A percentile compares a stretch with the other conserved stretches of the same genome.
Evolutionary conservation across 805 yeast species (phyloP).

Genomic region (Candida mattraensis): DNA sequence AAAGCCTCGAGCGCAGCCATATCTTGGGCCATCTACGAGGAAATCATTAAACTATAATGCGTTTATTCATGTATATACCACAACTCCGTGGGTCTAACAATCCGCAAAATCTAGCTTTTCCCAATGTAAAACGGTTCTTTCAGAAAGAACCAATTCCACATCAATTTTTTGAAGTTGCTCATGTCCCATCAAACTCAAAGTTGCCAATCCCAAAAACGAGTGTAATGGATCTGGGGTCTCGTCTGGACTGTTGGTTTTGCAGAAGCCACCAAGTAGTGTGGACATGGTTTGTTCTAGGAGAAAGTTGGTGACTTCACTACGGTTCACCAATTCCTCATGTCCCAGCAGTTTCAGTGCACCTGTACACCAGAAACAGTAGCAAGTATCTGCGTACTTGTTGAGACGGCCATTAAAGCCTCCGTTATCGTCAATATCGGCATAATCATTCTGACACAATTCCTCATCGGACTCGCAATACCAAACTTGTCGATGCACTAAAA

Average conservation of each 20-base stretch:
- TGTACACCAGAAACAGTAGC: constrained; percentile 83
- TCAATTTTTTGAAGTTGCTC: constrained; percentile 15
- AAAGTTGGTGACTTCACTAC: constrained; percentile 38
- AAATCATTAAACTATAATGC: constrained; percentile 55
- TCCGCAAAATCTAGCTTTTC: too few relatives aligned
- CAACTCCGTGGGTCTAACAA: too few relatives aligned
- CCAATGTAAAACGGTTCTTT: constrained; percentile 22
- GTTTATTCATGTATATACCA: too few relatives aligned
- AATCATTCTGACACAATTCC: constrained; percentile 29
- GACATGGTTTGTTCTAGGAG: constrained; percentile 60
- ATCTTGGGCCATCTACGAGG: constrained; percentile 97
- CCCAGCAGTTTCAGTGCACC: constrained; percentile 53
- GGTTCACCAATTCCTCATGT: constrained; percentile 34
- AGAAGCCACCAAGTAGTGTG: constrained; percentile 70
- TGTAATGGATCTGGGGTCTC: constrained; percentile 69
- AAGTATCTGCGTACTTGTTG: constrained; percentile 83
- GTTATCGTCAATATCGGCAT: constrained; percentile 46
- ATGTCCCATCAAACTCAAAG: constrained; percentile 39
- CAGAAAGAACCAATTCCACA: constrained; percentile 25
- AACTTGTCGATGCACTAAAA: constrained; percentile 69
- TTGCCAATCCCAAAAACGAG: constrained; percentile 59
- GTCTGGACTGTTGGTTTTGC: constrained; percentile 55
- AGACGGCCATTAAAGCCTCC: constrained; percentile 89
- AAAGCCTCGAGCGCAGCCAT: constrained; percentile 93
- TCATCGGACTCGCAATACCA: constrained; percentile 34